Conservation (phyloP, 2,329 filamentous ascomycete species). For the Bretziella fagacearum region DNA sequence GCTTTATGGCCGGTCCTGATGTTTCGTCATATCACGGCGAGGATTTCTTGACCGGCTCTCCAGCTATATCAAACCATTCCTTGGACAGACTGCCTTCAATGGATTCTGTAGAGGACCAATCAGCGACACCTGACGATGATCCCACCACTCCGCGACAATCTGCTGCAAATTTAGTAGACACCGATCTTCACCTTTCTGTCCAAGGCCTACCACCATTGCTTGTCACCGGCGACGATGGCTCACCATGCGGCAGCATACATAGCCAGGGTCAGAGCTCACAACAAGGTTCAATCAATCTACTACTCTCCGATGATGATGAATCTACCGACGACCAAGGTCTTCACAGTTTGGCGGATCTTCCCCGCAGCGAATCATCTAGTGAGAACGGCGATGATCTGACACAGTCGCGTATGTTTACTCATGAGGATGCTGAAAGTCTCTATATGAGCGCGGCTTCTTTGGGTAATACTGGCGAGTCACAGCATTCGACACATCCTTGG, state of each 20-base stretch:
- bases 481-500: not conserved
- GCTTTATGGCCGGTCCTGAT: conserved; percentile 21
- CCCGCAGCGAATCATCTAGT: conserved; percentile 12
- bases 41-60: conserved; percentile 14
- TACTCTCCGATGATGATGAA: conserved; percentile 6
- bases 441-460: conserved; percentile 60
- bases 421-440: conserved; percentile 72
- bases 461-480: conserved; percentile 18
- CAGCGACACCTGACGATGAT: conserved; percentile 8
- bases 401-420: conserved; percentile 54
- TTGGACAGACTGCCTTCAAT: not conserved
- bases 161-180: conserved; percentile 1
- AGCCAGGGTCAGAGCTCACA: conserved; percentile 1
- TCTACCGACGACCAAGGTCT: not conserved
- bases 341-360: not conserved
- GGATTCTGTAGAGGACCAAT: not conserved
- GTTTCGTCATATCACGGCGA: conserved; percentile 30
- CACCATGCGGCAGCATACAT: not conserved
- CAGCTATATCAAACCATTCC: conserved; percentile 11
- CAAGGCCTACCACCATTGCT: conserved; percentile 8
- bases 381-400: conserved; percentile 33
- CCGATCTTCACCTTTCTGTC: not conserved
- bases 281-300: conserved; percentile 2
- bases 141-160: conserved; percentile 11
- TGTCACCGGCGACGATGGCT: not conserved